A percentile compares a stretch with the other conserved stretches of the same genome.
Conservation (phyloP, 345 rosid species). For the Eucalyptus microcorys region DNA sequence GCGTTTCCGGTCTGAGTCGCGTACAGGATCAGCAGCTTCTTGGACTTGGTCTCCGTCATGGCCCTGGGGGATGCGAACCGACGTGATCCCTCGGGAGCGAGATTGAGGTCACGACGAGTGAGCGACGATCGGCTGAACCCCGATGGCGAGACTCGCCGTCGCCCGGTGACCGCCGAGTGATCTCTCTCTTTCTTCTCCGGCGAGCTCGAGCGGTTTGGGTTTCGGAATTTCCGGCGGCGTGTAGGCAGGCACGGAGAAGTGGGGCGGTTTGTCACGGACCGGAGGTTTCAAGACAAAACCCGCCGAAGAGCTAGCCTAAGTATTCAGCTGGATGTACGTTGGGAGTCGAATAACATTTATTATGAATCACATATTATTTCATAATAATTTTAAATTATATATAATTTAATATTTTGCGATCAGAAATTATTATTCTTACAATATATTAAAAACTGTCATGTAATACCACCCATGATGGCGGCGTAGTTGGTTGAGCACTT, state of each 20-base stretch:
- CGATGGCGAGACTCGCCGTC: not conserved
- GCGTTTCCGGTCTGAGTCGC: slow-evolving; percentile 88
- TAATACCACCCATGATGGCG: too few species aligned
- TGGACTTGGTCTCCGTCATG: slow-evolving; percentile 27
- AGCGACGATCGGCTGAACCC: not conserved
- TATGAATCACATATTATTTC: fast-evolving
- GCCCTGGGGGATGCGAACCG: not conserved
- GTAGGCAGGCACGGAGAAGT: not conserved
- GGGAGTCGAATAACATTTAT: too few species aligned
- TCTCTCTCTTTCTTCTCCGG: not conserved
- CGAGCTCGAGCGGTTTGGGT: not conserved
- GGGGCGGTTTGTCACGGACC: not conserved
- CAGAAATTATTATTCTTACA: fast-evolving
- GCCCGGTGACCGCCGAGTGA: not conserved
- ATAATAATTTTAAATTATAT: too few species aligned
- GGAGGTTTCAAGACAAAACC: not conserved
- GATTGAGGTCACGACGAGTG: not conserved
- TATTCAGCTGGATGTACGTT: not conserved
- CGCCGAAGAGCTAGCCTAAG: not conserved
- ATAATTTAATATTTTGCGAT: too few species aligned
- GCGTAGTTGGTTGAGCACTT: too few species aligned
- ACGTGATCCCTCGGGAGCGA: not conserved
- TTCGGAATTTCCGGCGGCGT: not conserved
- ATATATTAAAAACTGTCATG: fast-evolving
- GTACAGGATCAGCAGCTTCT: slow-evolving; percentile 42